These are phyloP conservation scores for Chaetomiaceae sp. DNA, from an alignment of 2,329 filamentous ascomycete genomes.

Conservation along the genomic window DNA sequence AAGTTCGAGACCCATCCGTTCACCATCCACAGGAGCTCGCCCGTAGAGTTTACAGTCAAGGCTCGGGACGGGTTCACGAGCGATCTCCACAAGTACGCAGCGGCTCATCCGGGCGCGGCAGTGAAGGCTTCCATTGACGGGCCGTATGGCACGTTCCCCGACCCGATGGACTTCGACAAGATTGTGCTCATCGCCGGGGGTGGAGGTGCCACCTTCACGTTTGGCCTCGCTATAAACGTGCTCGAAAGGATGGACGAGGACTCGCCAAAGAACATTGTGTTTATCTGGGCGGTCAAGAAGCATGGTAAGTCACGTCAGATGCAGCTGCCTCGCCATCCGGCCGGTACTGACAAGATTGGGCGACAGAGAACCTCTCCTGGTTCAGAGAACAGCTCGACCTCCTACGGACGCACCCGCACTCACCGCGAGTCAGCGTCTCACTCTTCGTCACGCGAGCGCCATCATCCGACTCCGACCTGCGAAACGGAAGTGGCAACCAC, in stretches of 20 bases:
- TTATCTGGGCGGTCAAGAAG: conserved; percentile 47
- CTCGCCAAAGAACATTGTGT: conserved; percentile 39
- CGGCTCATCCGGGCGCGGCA: conserved; percentile 43
- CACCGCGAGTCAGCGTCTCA: conserved; percentile 36
- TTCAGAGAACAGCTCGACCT: conserved; percentile 35
- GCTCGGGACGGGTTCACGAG: conserved; percentile 57
- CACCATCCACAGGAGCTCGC: conserved; percentile 50
- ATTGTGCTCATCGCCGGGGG: conserved; percentile 58
- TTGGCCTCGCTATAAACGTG: conserved; percentile 45
- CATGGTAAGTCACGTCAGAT: conserved; percentile 38
- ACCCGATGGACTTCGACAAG: conserved; percentile 49
- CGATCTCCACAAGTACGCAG: conserved; percentile 49
- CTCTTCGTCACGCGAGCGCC: conserved; percentile 36
- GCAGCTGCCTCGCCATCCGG: too few species aligned
- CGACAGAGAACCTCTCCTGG: conserved; percentile 29
- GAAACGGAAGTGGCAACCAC: not conserved
- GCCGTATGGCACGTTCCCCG: conserved; percentile 53
- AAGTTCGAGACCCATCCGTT: conserved; percentile 59
- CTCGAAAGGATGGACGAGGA: conserved; percentile 39
- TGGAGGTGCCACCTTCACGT: conserved; percentile 57
- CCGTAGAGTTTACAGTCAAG: conserved; percentile 55
- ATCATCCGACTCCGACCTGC: conserved; percentile 5
- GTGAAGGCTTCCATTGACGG: conserved; percentile 54
- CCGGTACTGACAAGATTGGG: not conserved
- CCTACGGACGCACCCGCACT: conserved; percentile 36